phyloP scores from a whole-genome alignment of 1,139 yeast genomes.

The Debaryomycetaceae sp. region DNA sequence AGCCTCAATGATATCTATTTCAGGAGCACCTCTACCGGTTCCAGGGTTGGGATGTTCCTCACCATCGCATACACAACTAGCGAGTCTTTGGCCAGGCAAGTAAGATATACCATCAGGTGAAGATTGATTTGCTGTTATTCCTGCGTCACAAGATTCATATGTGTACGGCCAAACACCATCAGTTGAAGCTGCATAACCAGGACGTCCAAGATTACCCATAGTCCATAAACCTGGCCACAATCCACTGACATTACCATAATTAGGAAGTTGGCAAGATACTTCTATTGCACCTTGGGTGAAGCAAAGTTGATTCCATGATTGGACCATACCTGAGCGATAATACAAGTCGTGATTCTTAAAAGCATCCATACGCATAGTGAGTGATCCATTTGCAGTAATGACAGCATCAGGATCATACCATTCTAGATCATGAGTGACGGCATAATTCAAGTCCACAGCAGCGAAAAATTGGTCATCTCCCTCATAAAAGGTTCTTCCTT shows the following conservation, averaged over 20 bases:
- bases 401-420: conserved; percentile 89
- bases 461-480: conserved; percentile 86
- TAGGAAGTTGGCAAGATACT: conserved; percentile 68
- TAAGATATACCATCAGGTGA: conserved; percentile 77
- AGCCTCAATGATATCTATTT: conserved; percentile 82
- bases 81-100: conserved; percentile 73
- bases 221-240: conserved; percentile 94
- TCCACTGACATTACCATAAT: conserved; percentile 65
- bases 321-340: conserved; percentile 83
- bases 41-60: conserved; percentile 81
- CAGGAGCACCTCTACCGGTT: conserved; percentile 84
- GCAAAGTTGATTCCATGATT: conserved; percentile 80
- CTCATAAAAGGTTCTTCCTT: conserved; percentile 77
- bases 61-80: conserved; percentile 67
- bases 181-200: conserved; percentile 75
- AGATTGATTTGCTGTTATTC: conserved; percentile 86
- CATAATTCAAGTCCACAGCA: conserved; percentile 73
- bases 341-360: conserved; percentile 65
- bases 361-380: conserved; percentile 69
- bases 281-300: conserved; percentile 74
- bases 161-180: conserved; percentile 91
- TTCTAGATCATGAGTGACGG: conserved; percentile 77
- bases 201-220: conserved; percentile 80
- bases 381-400: conserved; percentile 63
- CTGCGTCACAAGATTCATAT: conserved; percentile 80